These are phyloP conservation scores for Notholithocarpus densiflorus DNA, from an alignment of 306 rosid species.

Conservation along the genomic window DNA sequence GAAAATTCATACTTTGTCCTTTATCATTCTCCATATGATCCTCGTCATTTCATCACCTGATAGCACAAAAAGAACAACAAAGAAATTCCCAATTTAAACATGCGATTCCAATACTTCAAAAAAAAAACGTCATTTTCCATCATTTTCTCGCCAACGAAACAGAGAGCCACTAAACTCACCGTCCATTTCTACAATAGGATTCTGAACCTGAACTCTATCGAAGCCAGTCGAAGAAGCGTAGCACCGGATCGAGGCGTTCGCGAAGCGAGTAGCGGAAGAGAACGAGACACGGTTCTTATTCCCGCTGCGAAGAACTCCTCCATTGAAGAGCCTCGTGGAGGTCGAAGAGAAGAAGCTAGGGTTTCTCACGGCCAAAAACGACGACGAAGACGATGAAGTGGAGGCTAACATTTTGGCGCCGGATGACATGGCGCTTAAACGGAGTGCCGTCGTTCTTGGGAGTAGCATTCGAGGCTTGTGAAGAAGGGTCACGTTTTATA, in stretches of 20 bases:
- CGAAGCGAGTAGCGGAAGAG: conserved; percentile 20
- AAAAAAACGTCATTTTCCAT: neutral
- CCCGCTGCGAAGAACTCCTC: conserved; percentile 7
- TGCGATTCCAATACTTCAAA: neutral
- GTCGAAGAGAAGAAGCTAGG: conserved; percentile 40
- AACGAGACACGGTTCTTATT: conserved; percentile 37
- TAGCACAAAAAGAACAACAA: neutral
- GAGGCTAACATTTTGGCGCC: conserved; percentile 33
- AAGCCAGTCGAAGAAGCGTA: conserved; percentile 48
- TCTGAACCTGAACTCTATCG: conserved; percentile 53
- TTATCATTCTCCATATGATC: conserved; percentile 81
- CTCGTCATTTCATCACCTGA: conserved; percentile 97
- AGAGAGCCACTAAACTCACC: conserved; percentile 38
- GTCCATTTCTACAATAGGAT: conserved; percentile 96
- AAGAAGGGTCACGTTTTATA: neutral
- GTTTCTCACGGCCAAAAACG: conserved; percentile 34
- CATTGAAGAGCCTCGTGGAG: conserved; percentile 30
- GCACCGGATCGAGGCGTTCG: conserved; percentile 58
- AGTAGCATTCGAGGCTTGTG: conserved; percentile 31
- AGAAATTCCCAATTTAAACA: neutral
- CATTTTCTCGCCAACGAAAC: neutral
- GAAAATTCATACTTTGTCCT: conserved; percentile 59
- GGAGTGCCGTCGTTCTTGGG: conserved; percentile 14
- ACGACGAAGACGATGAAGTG: conserved; percentile 27
- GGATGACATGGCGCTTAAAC: conserved; percentile 39